Base-by-base conservation (phyloP, 306 rosid genomes). In the Quercus engelmannii region DNA sequence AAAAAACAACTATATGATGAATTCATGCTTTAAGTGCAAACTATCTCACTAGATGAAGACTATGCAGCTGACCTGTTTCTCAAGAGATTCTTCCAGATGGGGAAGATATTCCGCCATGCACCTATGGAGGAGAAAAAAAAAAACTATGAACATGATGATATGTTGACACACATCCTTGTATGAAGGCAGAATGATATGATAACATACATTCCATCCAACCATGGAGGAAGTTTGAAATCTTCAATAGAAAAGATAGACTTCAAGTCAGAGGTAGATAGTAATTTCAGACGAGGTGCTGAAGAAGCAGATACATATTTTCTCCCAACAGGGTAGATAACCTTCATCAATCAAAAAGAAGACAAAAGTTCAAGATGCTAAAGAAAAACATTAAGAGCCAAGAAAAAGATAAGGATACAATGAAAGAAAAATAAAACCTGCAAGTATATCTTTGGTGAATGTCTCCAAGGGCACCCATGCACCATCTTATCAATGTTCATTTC, bases 21-120 rank as follows among this genome's bases (percentile, higher is more conserved):
- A 19, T 49, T 68, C 72, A 68, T 7, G 41, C 67, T 21, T 23
- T 33, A 68, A 35, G 38, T 10, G 28, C 8, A 19, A 33, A 9
- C 72, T 35, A 19, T 68, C 49, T 41, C 59, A 30, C 62, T 14
- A 43, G 78, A 55, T 35, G 41, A 69, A 83, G 51, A 78, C 54
- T 71, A 63, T 65, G 28, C 21, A 76, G 81, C 90, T 73, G 70
- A 96, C 99, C 98, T 96, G 98, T 85, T 91, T 91, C 88, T 78
- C 91, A 71, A 96, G 93, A 80, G 85, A 82, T 88, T 96, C 98
- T 88, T 96, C 99, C 25, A 96, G 83, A 83, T 92, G 91, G 31
- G 90, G 95, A 71, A 96, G 96, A 83, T 91, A 96, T 88, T 96
- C 95, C 55, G 97, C 99, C 92, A 93, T 85, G 86, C 99, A 96